Conservation (phyloP, 768 basidiomycete species). For the Xerocomus spinulosus region DNA sequence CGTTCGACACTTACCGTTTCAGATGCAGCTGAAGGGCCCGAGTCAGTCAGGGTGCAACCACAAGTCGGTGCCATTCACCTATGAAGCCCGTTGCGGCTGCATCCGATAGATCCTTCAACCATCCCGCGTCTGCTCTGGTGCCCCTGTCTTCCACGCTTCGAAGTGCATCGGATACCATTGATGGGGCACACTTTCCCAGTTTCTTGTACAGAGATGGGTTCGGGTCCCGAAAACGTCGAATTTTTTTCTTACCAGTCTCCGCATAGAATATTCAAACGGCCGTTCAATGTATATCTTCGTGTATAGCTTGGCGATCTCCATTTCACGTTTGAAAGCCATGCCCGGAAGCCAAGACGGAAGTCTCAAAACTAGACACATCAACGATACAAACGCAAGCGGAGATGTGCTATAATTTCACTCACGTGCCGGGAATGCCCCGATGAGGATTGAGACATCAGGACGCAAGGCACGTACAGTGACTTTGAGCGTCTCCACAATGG, state of each 20-base stretch:
- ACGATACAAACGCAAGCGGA: background rate
- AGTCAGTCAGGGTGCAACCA: background rate
- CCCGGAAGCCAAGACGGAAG: slow-evolving; percentile 23
- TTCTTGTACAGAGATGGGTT: slow-evolving; percentile 7
- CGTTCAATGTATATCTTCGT: slow-evolving; percentile 15
- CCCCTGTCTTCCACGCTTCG: slow-evolving; percentile 7
- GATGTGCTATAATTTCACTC: background rate
- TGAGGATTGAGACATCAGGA: slow-evolving; percentile 15
- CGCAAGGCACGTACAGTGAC: slow-evolving; percentile 11
- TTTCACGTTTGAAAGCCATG: slow-evolving; percentile 22
- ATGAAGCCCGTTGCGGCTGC: slow-evolving; percentile 22
- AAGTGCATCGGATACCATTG: slow-evolving; percentile 21
- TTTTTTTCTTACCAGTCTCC: slow-evolving; percentile 13
- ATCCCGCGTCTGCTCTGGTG: background rate
- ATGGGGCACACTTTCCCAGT: slow-evolving; percentile 5
- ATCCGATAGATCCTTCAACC: slow-evolving; percentile 15
- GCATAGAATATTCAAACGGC: slow-evolving; percentile 15
- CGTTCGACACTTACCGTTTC: slow-evolving; percentile 14
- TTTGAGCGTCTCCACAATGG: slow-evolving; percentile 4
- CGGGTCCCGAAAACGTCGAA: background rate
- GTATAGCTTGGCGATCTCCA: slow-evolving; percentile 10
- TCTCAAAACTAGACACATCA: slow-evolving; percentile 9
- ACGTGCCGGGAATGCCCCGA: slow-evolving; percentile 16
- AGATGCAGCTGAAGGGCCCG: slow-evolving; percentile 10
- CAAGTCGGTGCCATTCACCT: slow-evolving; percentile 2